Base-by-base conservation (phyloP, 2,329 filamentous ascomycete genomes). In the Alternaria sp. region DNA sequence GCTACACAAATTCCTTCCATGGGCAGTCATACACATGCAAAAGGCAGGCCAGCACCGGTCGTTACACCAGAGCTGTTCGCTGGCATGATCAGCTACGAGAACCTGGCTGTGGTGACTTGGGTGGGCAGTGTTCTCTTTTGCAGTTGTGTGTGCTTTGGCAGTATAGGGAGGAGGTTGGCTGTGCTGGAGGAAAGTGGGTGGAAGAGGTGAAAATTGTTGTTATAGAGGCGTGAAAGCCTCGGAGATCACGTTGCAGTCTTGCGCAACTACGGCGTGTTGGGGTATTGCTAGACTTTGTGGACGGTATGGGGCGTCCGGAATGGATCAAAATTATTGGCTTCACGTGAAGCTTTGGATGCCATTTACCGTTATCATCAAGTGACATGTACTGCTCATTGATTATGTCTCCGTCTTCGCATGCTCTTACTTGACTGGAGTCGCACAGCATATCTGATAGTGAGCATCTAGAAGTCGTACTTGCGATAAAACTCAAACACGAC, bases 91-190 rank as follows among this genome's bases (percentile, higher is more conserved):
- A 87, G 83, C 57, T 86, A 88, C 55, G 88, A 92, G 70, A 88
- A 84, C 7, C 79, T 93, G 1, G 92, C 91, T 61, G 87, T 91
- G 17, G 90, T 89, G 12, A 92, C 93, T 5, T 99, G 96, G 95
- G 91, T 97, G 74, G 85, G 95, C 23, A 97, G 93, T 75, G 93
- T 98, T 25, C 82, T 99, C 54, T 99, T 97, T 78, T 97, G 96
- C 81, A 96, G 93, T 74, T 93, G 93, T 71, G 88, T 98, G 10
- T 97, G 94, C 81, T 97, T 99, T 84, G 96, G 96, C 11, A 98
- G 97, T 76, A 93, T 99, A 75, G 96, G 96, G 12, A 86, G 96
- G 66, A 86, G 92, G 65, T 81, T 98, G 67, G 89, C 90, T 8
- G 69, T 78, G 1, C 65, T 75, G 56, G 75, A 79, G 45, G 67